phyloP scores from a whole-genome alignment of 116 monocot genomes.

The Posidonia oceanica region DNA sequence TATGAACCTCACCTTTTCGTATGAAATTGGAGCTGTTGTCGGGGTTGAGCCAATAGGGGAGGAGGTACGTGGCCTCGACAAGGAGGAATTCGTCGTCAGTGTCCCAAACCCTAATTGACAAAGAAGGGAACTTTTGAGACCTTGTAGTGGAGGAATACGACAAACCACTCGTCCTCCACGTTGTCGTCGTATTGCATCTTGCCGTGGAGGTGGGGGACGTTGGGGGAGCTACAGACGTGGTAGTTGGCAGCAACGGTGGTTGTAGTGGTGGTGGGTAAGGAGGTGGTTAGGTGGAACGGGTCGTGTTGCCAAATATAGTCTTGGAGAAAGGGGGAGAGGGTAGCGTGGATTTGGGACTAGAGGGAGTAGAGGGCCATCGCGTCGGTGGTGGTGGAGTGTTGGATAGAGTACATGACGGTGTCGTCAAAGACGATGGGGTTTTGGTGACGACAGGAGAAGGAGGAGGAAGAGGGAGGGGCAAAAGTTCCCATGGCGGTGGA shows the following conservation, averaged over 20 bases:
- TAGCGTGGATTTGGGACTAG: constrained; percentile 17
- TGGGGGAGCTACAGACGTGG: constrained; percentile 21
- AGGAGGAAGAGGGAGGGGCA: not conserved
- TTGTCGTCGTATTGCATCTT: constrained; percentile 67
- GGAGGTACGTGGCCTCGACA: constrained; percentile 71
- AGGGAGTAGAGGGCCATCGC: constrained; percentile 22
- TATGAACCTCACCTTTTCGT: constrained; percentile 49
- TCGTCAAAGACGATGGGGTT: constrained; percentile 26
- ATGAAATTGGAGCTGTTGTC: constrained; percentile 52
- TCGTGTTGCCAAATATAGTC: constrained; percentile 63
- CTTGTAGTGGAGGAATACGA: constrained; percentile 56
- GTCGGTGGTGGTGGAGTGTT: constrained; percentile 15
- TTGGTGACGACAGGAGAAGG: not conserved
- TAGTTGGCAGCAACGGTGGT: constrained; percentile 1
- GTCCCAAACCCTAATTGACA: constrained; percentile 60
- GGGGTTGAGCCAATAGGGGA: constrained; percentile 74
- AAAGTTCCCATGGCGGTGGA: constrained; percentile 2
- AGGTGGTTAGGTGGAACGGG: constrained; percentile 37
- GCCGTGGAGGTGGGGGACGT: constrained; percentile 67
- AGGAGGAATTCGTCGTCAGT: constrained; percentile 93
- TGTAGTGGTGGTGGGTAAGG: not conserved
- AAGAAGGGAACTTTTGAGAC: constrained; percentile 32
- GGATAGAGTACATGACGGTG: constrained; percentile 64
- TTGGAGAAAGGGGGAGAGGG: constrained; percentile 23
- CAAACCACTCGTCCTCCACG: constrained; percentile 89